Percentiles rank a stretch among this genome's conserved stretches.
Conservation (phyloP, 2,329 filamentous ascomycete genomes). For the Pyrenophora seminiperda region DNA sequence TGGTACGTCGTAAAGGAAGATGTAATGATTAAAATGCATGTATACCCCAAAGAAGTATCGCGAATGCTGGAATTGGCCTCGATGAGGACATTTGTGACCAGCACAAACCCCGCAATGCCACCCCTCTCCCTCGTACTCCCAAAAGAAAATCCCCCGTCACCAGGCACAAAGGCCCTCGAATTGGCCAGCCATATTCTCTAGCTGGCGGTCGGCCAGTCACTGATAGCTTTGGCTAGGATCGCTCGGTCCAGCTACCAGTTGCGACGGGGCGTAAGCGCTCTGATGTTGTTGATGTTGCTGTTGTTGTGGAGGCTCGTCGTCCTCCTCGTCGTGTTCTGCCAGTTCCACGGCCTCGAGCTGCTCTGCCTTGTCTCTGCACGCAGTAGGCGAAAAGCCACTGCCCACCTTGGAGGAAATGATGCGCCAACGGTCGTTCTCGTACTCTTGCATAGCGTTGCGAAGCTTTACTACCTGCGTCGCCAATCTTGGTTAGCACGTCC, state of each 20-base stretch:
- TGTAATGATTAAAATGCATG: constrained; percentile 36
- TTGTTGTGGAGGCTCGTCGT: constrained; percentile 32
- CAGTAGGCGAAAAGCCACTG: constrained; percentile 82
- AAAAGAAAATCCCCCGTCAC: constrained; percentile 25
- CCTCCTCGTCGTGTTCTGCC: constrained; percentile 27
- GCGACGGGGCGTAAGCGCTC: constrained; percentile 39
- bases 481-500: constrained; percentile 43
- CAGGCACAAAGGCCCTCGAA: constrained; percentile 37
- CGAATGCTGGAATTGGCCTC: constrained; percentile 7
- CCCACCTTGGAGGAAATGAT: constrained; percentile 91
- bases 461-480: constrained; percentile 72
- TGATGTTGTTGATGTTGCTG: constrained; percentile 29
- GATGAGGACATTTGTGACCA: constrained; percentile 33
- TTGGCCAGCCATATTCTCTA: constrained; percentile 20
- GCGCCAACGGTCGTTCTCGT: constrained; percentile 91
- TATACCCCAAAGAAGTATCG: constrained; percentile 21
- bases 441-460: constrained; percentile 76
- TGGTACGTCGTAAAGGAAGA: constrained; percentile 38
- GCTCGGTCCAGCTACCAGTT: constrained; percentile 38
- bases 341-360: constrained; percentile 57
- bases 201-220: constrained; percentile 41
- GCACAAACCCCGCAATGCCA: constrained; percentile 32
- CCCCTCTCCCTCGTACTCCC: constrained; percentile 7
- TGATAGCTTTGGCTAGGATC: constrained; percentile 42
- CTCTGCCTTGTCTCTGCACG: constrained; percentile 80